Evolutionary conservation across 495 filamentous ascomycete species (phyloP).

Genomic region (Paragyromitra xinjiangensis): DNA sequence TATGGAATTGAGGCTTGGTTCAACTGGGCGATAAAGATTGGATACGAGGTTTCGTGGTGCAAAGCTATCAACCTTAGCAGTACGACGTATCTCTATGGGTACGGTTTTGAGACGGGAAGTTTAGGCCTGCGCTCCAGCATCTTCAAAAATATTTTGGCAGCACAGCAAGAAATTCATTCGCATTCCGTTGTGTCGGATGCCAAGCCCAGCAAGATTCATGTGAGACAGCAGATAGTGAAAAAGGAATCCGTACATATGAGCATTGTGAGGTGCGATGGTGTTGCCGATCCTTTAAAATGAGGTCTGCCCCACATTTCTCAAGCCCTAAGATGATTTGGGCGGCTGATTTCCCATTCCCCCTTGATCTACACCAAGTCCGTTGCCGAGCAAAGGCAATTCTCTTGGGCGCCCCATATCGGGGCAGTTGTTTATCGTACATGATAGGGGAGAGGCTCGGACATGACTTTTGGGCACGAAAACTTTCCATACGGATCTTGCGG

Average conservation of each 20-base stretch:
- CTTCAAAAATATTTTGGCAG: too few relatives aligned
- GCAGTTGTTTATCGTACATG: constrained; percentile 25
- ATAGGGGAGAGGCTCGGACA: constrained; percentile 33
- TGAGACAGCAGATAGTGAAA: too few relatives aligned
- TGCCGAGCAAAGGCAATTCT: constrained; percentile 24
- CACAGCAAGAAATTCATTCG: too few relatives aligned
- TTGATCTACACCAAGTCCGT: constrained; percentile 35
- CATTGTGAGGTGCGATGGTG: neutral
- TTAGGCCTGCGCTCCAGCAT: too few relatives aligned
- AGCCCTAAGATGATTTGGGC: neutral
- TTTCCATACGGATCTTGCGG: constrained; percentile 30
- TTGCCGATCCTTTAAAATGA: neutral
- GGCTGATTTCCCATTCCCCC: neutral
- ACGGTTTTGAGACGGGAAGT: neutral
- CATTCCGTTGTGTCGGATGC: too few relatives aligned
- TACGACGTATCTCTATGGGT: neutral
- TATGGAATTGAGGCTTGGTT: neutral
- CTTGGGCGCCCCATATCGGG: constrained; percentile 1
- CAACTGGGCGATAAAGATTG: neutral
- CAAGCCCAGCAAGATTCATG: too few relatives aligned
- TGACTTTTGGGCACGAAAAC: constrained; percentile 5
- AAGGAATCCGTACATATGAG: too few relatives aligned
- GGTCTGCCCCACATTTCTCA: neutral
- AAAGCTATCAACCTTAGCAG: neutral
- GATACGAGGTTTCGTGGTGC: neutral